These are phyloP conservation scores for Thermothelomyces thermophilus DNA, from an alignment of 2,329 filamentous ascomycete genomes.

Conservation along the genomic window DNA sequence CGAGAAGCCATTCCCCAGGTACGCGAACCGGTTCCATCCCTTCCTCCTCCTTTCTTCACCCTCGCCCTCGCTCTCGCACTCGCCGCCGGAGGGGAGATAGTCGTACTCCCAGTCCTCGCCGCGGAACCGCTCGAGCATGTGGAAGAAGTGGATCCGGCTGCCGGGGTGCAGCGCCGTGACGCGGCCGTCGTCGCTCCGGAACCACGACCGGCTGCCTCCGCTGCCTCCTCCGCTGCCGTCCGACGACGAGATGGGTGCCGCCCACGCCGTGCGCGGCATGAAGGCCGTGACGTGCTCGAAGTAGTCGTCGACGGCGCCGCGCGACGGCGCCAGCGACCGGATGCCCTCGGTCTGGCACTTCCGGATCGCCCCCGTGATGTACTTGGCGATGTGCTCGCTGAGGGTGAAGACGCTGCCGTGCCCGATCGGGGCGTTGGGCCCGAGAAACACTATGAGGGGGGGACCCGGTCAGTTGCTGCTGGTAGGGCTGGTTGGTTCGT, in stretches of 20 bases:
- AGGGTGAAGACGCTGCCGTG: slow-evolving; percentile 47
- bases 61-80: neutral
- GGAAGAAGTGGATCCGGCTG: slow-evolving; percentile 46
- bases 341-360: slow-evolving; percentile 48
- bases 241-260: slow-evolving; percentile 24
- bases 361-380: slow-evolving; percentile 42
- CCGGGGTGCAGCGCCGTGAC: slow-evolving; percentile 47
- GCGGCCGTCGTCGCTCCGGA: slow-evolving; percentile 42
- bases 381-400: slow-evolving; percentile 45
- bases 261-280: slow-evolving; percentile 49
- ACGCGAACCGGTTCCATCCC: slow-evolving; percentile 44
- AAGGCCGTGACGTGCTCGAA: slow-evolving; percentile 42
- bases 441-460: slow-evolving; percentile 39
- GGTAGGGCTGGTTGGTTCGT: too few relatives aligned
- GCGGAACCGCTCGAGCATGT: slow-evolving; percentile 45
- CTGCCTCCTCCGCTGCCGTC: too few relatives aligned
- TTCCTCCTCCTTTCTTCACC: slow-evolving; percentile 13
- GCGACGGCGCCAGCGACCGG: slow-evolving; percentile 39
- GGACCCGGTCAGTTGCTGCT: slow-evolving; percentile 3
- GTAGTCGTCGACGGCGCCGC: slow-evolving; percentile 44
- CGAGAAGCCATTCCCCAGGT: slow-evolving; percentile 49
- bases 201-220: slow-evolving; percentile 47
- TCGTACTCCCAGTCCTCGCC: slow-evolving; percentile 49
- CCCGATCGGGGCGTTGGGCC: slow-evolving; percentile 45
- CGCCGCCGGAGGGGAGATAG: slow-evolving; percentile 27